phyloP scores from a whole-genome alignment of 1,284 basidiomycete species.

The Apiotrichum porosum region DNA sequence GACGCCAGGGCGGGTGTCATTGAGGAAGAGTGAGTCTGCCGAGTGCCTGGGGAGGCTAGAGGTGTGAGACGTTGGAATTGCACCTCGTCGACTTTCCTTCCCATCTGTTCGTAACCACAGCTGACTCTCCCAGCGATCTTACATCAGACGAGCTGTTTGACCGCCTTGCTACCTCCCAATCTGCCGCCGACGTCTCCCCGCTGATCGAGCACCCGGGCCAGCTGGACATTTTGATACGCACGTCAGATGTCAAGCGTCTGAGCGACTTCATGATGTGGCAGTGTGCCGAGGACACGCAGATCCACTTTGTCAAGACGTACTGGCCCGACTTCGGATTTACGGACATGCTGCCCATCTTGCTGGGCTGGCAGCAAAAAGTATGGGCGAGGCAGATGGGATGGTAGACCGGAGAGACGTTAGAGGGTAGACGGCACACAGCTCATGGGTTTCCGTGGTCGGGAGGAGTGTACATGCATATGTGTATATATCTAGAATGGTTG shows the following conservation, averaged over 20 bases:
- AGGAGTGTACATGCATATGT: slow-evolving; percentile 11
- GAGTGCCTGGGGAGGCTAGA: no score
- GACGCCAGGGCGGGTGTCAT: slow-evolving; percentile 49
- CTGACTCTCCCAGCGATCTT: background rate
- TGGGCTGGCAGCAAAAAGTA: slow-evolving; percentile 77
- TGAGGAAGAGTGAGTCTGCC: slow-evolving; percentile 25
- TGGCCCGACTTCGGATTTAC: slow-evolving; percentile 93
- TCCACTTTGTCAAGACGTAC: slow-evolving; percentile 85
- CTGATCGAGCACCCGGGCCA: slow-evolving; percentile 15
- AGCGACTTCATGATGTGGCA: slow-evolving; percentile 96
- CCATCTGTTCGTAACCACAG: no score
- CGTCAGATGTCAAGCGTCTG: slow-evolving; percentile 82
- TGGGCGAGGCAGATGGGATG: slow-evolving; percentile 41
- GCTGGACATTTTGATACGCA: slow-evolving; percentile 85
- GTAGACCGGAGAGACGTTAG: background rate
- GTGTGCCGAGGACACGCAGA: slow-evolving; percentile 65
- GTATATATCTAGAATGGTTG: background rate
- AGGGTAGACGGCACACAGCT: background rate
- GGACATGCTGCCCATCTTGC: slow-evolving; percentile 77
- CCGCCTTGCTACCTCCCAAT: slow-evolving; percentile 9
- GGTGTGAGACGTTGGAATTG: no score
- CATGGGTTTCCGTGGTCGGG: background rate
- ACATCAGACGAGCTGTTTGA: slow-evolving; percentile 9
- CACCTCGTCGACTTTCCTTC: no score
- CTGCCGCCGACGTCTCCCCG: slow-evolving; percentile 5